Percentiles rank a stretch among this genome's conserved stretches.
Conservation (phyloP, 1,139 yeast genomes). For the Hemisphaericaspora lyxosophila region DNA sequence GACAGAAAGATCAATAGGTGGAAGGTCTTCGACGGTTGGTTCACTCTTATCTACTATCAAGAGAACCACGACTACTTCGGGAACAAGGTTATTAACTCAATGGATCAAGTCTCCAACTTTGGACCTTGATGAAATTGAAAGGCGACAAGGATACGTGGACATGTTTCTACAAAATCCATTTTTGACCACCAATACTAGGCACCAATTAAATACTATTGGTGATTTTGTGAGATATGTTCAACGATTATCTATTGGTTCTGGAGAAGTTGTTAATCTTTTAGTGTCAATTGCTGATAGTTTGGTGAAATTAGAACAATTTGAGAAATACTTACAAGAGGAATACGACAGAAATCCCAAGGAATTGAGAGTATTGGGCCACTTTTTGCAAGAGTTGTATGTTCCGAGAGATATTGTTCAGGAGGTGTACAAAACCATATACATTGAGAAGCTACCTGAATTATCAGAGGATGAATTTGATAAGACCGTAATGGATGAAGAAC, state of each 20-base stretch:
- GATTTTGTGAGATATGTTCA: slow-evolving; percentile 43
- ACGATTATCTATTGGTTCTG: slow-evolving; percentile 35
- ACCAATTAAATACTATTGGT: slow-evolving; percentile 28
- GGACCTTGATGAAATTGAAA: slow-evolving; percentile 51
- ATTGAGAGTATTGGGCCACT: slow-evolving; percentile 15
- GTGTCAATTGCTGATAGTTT: slow-evolving; percentile 35
- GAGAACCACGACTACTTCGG: slow-evolving; percentile 77
- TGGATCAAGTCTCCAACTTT: slow-evolving; percentile 86
- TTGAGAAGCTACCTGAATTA: slow-evolving; percentile 13
- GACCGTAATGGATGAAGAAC: too few relatives aligned
- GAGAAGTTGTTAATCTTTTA: slow-evolving; percentile 34
- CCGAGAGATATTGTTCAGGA: slow-evolving; percentile 30
- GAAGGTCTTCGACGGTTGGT: slow-evolving; percentile 59
- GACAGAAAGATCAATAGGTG: slow-evolving; percentile 51
- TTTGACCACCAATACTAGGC: slow-evolving; percentile 30
- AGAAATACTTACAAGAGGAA: slow-evolving; percentile 20
- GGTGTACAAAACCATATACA: slow-evolving; percentile 28
- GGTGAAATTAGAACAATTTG: slow-evolving; percentile 24
- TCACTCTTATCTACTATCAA: slow-evolving; percentile 67
- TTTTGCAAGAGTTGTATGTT: slow-evolving; percentile 27
- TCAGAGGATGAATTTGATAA: not conserved
- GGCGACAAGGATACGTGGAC: slow-evolving; percentile 63
- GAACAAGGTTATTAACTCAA: slow-evolving; percentile 69
- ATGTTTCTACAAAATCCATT: slow-evolving; percentile 45
- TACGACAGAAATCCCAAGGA: slow-evolving; percentile 13